These are phyloP conservation scores for Hericium rajendrae DNA, from an alignment of 768 basidiomycete species.

Conservation along the genomic window DNA sequence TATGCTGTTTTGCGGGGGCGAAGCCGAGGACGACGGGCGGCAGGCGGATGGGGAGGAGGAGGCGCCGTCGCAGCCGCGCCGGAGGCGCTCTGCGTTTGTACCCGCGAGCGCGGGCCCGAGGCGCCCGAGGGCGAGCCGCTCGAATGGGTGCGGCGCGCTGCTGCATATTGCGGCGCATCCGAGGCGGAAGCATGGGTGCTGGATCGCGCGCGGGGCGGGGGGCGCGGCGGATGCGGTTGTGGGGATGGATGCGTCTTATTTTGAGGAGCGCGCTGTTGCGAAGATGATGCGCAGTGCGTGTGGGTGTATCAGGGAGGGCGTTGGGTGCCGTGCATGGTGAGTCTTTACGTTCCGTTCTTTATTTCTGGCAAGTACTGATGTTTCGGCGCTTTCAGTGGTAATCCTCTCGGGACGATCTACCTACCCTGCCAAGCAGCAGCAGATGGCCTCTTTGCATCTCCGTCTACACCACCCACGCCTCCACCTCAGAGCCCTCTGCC, in stretches of 20 bases:
- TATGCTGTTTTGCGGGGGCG: slow-evolving; percentile 33
- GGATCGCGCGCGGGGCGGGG: slow-evolving; percentile 39
- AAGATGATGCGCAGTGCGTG: slow-evolving; percentile 48
- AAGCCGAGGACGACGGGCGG: not conserved
- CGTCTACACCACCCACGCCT: no score
- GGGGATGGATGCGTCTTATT: slow-evolving; percentile 47
- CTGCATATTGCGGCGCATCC: slow-evolving; percentile 48
- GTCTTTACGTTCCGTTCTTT: slow-evolving; percentile 10
- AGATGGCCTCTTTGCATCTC: slow-evolving; percentile 35
- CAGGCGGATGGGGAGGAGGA: slow-evolving; percentile 14
- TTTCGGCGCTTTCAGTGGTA: slow-evolving; percentile 36
- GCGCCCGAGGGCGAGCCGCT: slow-evolving; percentile 17
- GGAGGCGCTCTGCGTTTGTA: slow-evolving; percentile 17
- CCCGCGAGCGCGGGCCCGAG: slow-evolving; percentile 11
- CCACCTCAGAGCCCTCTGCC: no score
- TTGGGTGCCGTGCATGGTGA: slow-evolving; percentile 55
- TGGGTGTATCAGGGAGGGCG: slow-evolving; percentile 57
- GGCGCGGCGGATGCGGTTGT: slow-evolving; percentile 45
- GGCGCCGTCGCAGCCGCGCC: slow-evolving; percentile 22
- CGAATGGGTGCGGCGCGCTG: slow-evolving; percentile 57
- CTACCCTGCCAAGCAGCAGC: slow-evolving; percentile 50
- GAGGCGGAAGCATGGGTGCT: slow-evolving; percentile 41
- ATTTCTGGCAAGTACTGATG: not conserved
- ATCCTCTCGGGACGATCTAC: slow-evolving; percentile 53
- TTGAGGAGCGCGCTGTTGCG: slow-evolving; percentile 38